Percentiles rank a stretch among this genome's conserved stretches.
These are phyloP conservation scores for Fusarium proliferatum DNA, from an alignment of 2,329 filamentous ascomycete species.

Conservation along the genomic window DNA sequence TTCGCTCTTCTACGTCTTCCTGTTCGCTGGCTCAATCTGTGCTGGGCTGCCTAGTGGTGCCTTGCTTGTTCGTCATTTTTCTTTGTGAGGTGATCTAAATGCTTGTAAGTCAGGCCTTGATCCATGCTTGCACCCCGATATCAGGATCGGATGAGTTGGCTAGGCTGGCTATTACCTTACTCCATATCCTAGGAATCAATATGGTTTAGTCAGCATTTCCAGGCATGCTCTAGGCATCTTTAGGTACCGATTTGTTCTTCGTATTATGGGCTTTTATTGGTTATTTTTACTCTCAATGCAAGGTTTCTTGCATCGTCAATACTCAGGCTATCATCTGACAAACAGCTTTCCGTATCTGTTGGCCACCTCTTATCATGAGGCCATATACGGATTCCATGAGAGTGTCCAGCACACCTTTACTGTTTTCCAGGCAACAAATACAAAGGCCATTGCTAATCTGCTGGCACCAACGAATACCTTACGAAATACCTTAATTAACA, in stretches of 20 bases:
- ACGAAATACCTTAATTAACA: neutral
- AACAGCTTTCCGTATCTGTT: neutral
- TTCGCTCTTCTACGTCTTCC: slow-evolving; percentile 18
- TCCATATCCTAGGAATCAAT: neutral
- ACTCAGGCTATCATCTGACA: neutral
- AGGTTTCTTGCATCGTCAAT: neutral
- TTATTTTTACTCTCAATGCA: neutral
- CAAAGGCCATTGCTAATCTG: slow-evolving; percentile 5
- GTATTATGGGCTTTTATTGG: slow-evolving; percentile 13
- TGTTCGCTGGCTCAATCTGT: slow-evolving; percentile 25
- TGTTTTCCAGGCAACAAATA: neutral
- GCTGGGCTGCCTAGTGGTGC: slow-evolving; percentile 27
- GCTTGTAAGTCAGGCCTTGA: slow-evolving; percentile 1
- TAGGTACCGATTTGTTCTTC: slow-evolving; percentile 21
- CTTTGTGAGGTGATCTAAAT: slow-evolving; percentile 12
- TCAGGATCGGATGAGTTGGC: slow-evolving; percentile 15
- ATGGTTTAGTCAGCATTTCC: slow-evolving; percentile 28
- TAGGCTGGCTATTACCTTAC: neutral
- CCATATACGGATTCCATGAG: neutral
- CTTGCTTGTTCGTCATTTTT: slow-evolving; percentile 18
- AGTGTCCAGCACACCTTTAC: neutral
- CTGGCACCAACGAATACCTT: slow-evolving; percentile 7
- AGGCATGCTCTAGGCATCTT: slow-evolving; percentile 17
- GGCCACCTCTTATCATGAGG: neutral
- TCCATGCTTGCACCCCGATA: slow-evolving; percentile 21